These are phyloP conservation scores for Dioszegia hungarica DNA, from an alignment of 768 basidiomycete species.

Conservation along the genomic window DNA sequence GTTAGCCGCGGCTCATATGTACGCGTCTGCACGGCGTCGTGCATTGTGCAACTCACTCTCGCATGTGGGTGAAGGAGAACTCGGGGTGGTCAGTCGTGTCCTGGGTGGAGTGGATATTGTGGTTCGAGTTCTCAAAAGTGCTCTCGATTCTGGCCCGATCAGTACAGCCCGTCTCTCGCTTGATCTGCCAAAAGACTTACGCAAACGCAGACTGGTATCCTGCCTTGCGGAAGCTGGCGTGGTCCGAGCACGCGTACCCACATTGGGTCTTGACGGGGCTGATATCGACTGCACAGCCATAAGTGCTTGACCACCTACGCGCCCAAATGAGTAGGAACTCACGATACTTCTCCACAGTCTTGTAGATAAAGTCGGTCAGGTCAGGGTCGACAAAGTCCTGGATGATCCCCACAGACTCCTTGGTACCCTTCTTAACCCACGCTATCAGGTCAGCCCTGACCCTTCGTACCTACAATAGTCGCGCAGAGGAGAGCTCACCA, in stretches of 20 bases:
- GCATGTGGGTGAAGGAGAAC: constrained; percentile 87
- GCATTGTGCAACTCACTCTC: constrained; percentile 53
- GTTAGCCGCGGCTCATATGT: neutral
- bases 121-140: constrained; percentile 55
- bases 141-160: constrained; percentile 41
- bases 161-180: neutral
- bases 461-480: neutral
- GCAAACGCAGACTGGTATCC: constrained; percentile 75
- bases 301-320: neutral
- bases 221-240: constrained; percentile 55
- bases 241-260: constrained; percentile 88
- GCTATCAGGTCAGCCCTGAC: constrained; percentile 9
- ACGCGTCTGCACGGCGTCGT: neutral
- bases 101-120: constrained; percentile 71
- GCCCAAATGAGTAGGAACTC: constrained; percentile 12
- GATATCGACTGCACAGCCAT: constrained; percentile 56
- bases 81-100: constrained; percentile 80
- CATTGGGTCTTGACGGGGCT: constrained; percentile 84
- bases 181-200: constrained; percentile 34
- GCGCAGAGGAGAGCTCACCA: constrained; percentile 17
- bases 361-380: constrained; percentile 73
- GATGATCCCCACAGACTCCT: constrained; percentile 68
- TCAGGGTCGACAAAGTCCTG: constrained; percentile 70
- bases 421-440: constrained; percentile 79
- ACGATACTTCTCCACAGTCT: constrained; percentile 67